Evolutionary conservation across 345 rosid genomes (phyloP).

Genomic region (Moringa oleifera): DNA sequence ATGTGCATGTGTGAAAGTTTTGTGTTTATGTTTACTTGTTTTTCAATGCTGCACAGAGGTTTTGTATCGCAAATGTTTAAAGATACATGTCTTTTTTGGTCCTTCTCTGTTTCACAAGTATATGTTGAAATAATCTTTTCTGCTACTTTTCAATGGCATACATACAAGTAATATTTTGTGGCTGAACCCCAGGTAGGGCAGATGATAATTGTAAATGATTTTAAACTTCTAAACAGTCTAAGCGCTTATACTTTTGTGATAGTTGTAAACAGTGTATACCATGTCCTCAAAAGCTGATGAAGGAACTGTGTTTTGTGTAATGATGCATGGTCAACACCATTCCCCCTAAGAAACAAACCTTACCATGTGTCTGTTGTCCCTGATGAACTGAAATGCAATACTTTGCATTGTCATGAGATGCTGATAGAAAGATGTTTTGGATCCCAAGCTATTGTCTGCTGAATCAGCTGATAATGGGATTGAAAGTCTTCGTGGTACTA

Average conservation of each 20-base stretch:
- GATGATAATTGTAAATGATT: too few relatives aligned
- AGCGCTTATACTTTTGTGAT: too few relatives aligned
- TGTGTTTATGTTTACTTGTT: not conserved
- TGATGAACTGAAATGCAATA: not conserved
- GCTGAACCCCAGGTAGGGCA: not conserved
- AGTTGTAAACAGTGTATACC: too few relatives aligned
- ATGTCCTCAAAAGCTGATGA: not conserved
- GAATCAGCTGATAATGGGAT: not conserved
- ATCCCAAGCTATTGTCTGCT: not conserved
- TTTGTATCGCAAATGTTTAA: not conserved
- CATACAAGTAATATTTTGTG: too few relatives aligned
- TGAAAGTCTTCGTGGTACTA: not conserved
- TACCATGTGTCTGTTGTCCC: not conserved
- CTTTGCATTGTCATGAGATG: not conserved
- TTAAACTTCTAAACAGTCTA: too few relatives aligned
- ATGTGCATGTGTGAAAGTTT: not conserved
- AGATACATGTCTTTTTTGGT: too few relatives aligned
- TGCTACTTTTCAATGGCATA: too few relatives aligned
- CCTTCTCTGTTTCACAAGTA: too few relatives aligned
- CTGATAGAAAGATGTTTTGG: not conserved
- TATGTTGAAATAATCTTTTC: too few relatives aligned
- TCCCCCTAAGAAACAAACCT: not conserved
- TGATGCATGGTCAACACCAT: not conserved
- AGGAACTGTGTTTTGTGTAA: not conserved
- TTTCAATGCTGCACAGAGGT: not conserved